Evolutionary conservation across 1,139 yeast species (phyloP).

Genomic region (Hanseniaspora uvarum): DNA sequence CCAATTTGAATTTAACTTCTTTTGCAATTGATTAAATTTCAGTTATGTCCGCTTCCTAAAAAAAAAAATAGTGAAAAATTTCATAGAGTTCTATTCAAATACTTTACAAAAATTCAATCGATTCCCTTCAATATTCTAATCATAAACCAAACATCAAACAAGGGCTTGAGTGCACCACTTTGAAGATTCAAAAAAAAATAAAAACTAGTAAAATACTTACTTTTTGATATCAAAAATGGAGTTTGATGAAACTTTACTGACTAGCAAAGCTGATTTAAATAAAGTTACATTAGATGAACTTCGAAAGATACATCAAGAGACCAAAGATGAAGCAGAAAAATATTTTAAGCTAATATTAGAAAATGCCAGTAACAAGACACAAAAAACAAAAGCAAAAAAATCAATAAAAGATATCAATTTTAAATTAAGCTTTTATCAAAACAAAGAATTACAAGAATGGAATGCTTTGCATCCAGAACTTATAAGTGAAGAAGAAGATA

Average conservation of each 20-base stretch:
- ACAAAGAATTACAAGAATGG: constrained; percentile 37
- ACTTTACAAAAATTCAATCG: not conserved
- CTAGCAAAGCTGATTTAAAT: not conserved
- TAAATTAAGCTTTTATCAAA: constrained; percentile 45
- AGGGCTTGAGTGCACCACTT: too few relatives aligned
- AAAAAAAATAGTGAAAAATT: not conserved
- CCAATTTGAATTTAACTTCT: not conserved
- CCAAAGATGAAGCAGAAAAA: constrained; percentile 54
- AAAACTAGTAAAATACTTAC: not conserved
- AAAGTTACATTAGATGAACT: constrained; percentile 41
- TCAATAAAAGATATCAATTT: constrained; percentile 53
- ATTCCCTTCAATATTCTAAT: not conserved
- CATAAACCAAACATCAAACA: not conserved
- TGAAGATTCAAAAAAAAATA: not conserved
- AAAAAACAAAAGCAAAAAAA: constrained; percentile 47
- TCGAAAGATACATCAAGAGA: constrained; percentile 56
- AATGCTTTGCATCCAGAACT: constrained; percentile 2
- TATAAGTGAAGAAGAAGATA: constrained; percentile 24
- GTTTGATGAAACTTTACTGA: not conserved
- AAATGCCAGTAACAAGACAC: constrained; percentile 67
- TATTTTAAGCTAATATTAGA: constrained; percentile 66
- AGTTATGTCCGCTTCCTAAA: not conserved
- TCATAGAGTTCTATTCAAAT: too few relatives aligned
- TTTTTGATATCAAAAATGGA: not conserved
- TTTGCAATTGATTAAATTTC: not conserved